Base-by-base conservation (phyloP, 805 yeast species). In the Danielia oregonensis region DNA sequence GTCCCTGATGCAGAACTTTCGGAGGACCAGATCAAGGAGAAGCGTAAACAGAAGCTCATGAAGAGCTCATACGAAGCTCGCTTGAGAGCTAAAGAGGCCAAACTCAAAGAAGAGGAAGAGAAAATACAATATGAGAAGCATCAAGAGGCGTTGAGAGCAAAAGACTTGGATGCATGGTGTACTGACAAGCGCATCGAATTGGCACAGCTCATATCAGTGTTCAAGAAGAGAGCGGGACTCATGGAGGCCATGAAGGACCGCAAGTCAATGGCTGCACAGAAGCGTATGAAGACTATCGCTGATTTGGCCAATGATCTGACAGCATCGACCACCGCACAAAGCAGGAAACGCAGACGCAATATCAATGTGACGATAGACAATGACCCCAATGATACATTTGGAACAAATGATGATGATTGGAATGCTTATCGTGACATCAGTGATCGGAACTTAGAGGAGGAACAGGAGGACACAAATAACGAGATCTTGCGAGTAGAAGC, bases 331-430 rank as follows among this genome's bases (percentile, higher is more conserved):
- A 68, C 73, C 32, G 66, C 78, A 19, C 72, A 70, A 24, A 54
- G 63, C 8, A 68, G 82, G 49, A 63, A 61, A 40, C 63, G 71
- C 39, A 53, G 67, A 33, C 55, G 70, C 26, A 59, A 59, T 35
- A 26, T 35, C 15, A 76, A 73, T 46, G 76, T 80, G 0, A 78
- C 88, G 1, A 82, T 85, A 22, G 96, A 86, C 51, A 86, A 86
- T 46, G 97, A 87, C 56, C 95, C 94, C 11, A 86, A 79, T 49
- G 97, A 91, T 59, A 86, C 89, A 0, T 89, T 91, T 60, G 97
- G 97, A 37, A 89, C 96, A 2, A 80, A 87, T 51, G 97, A 91
- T 54, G 95, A 85, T 36, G 98, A 93, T 59, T 91, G 97, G 97
- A 78, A 83, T 15, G 80, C 87, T 12, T 91, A 91, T 55, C 74